Evolutionary conservation across 345 rosid species (phyloP), one percentile per base, ranked within the genome.

Genomic region (Sonneratia caseolaris): DNA sequence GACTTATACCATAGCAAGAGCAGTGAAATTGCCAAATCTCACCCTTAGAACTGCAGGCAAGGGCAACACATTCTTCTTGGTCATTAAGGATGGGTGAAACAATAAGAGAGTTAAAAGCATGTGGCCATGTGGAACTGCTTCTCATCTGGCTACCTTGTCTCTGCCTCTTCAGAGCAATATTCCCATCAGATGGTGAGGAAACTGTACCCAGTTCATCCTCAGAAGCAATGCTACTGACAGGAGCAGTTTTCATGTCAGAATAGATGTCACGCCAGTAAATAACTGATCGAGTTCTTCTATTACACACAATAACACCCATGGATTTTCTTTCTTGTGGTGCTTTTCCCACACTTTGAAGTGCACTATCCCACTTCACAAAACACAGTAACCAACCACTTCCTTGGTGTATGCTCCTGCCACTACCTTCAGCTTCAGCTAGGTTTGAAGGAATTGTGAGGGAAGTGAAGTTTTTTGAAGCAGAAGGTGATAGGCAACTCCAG

Each of bases 11-110:
- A 71, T 68, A 38, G 57, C 86, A 87, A 74, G 81, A 85, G 80
- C 97, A 90, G 71, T 83, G 72, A 74, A 90, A 87, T 75, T 77
- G 88, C 92, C 96, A 89, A 66, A 90, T 83, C 76, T 92, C 92
- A 62, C 97, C 97, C 47, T 69, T 82, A 10, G 88, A 90, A 79
- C 86, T 76, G 80, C 95, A 86, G 0, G 82, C 89, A 72, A 90
- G 72, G 73, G 97, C 95, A 77, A 88, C 77, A 75, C 92, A 90
- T 13, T 76, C 74, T 45, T 83, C 82, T 71, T 76, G 77, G 7
- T 51, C 19, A 57, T 71, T 72, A 72, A 69, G 75, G 72, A 84
- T 77, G 4, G 88, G 75, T 62, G 86, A 82, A 76, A 84, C 85
- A 75, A 92, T 88, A 81, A 95, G 67, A 75, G 97, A 90, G 79